Evolutionary conservation across 2,329 filamentous ascomycete species (phyloP).

Genomic region (Botrytis deweyae): DNA sequence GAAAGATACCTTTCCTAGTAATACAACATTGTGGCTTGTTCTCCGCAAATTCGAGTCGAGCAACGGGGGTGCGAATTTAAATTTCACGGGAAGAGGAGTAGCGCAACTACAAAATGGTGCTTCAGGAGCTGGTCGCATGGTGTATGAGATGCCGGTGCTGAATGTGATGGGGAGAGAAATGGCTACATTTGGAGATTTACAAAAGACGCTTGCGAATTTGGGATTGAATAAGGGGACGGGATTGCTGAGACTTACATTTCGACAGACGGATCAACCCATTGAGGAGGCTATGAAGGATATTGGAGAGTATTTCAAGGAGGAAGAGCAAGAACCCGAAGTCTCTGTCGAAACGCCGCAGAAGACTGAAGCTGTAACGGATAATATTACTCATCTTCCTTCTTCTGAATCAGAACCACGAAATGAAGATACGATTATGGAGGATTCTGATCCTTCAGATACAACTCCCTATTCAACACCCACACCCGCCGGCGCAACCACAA

Average conservation of each 20-base stretch:
- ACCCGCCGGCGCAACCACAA: constrained; percentile 11
- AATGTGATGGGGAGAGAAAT: constrained; percentile 81
- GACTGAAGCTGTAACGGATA: constrained; percentile 27
- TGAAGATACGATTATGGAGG: constrained; percentile 23
- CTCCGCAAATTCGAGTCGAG: constrained; percentile 82
- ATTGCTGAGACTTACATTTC: constrained; percentile 75
- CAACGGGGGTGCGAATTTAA: constrained; percentile 60
- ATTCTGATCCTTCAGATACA: constrained; percentile 7
- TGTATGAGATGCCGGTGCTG: constrained; percentile 83
- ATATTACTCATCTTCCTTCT: constrained; percentile 26
- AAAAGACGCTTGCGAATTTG: constrained; percentile 84
- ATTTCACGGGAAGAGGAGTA: constrained; percentile 81
- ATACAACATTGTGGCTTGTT: constrained; percentile 85
- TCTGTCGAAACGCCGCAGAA: constrained; percentile 25
- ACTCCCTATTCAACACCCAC: constrained; percentile 5
- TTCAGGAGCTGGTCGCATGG: constrained; percentile 67
- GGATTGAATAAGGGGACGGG: constrained; percentile 84
- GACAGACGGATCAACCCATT: constrained; percentile 71
- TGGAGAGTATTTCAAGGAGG: constrained; percentile 63
- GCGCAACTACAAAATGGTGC: constrained; percentile 57
- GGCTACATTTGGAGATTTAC: constrained; percentile 73
- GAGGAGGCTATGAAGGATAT: constrained; percentile 86
- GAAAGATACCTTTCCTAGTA: constrained; percentile 82
- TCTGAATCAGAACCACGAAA: constrained; percentile 20
- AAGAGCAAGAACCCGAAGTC: constrained; percentile 21